phyloP scores from a whole-genome alignment of 129 eudicot species.

The Flaveria ramosissima region DNA sequence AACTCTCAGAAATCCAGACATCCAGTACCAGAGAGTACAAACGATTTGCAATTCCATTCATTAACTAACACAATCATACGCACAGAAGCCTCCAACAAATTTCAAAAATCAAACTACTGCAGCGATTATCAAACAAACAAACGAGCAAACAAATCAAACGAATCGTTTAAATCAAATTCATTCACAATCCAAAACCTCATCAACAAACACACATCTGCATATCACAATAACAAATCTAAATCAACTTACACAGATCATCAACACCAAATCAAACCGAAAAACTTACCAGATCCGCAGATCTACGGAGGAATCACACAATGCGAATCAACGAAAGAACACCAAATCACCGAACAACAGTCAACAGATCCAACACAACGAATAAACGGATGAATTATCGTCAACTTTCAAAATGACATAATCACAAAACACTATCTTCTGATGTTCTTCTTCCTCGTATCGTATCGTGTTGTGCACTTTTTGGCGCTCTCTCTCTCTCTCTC shows the following conservation, averaged over 20 bases:
- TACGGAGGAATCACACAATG: constrained; percentile 21
- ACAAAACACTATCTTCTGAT: background rate
- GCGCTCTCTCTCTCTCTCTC: constrained; percentile 18
- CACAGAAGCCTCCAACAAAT: background rate
- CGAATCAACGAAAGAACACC: background rate
- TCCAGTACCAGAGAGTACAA: constrained; percentile 1
- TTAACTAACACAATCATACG: background rate
- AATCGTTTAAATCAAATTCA: background rate
- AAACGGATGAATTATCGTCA: background rate
- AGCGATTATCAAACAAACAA: too few species aligned
- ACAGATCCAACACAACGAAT: background rate
- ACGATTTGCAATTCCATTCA: background rate
- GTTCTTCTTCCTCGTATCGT: constrained; percentile 24
- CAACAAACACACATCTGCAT: too few species aligned
- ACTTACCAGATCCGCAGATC: constrained; percentile 31
- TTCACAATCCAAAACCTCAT: too few species aligned
- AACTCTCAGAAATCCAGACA: background rate
- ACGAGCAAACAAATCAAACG: background rate
- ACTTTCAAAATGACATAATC: background rate
- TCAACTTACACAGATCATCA: background rate
- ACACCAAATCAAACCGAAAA: background rate
- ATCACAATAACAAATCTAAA: background rate
- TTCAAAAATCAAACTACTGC: too few species aligned
- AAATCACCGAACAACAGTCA: background rate
- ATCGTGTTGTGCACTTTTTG: constrained; percentile 11